phyloP scores from a whole-genome alignment of 2,329 filamentous ascomycete species.

The Sporothrix variecibatus region DNA sequence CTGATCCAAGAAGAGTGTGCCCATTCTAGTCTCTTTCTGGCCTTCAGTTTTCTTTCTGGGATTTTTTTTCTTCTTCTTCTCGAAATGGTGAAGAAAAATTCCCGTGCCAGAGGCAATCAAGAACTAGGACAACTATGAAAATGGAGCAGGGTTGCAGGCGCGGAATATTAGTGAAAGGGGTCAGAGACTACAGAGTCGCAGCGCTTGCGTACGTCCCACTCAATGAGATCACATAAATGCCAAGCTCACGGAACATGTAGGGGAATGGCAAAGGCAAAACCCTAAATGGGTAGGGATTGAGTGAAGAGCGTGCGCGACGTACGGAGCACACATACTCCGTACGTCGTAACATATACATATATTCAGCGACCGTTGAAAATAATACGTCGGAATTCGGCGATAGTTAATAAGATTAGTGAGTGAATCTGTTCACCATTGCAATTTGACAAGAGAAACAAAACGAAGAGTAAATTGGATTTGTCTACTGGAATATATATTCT shows the following conservation, averaged over 20 bases:
- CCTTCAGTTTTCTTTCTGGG: neutral
- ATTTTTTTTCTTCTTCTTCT: too few relatives aligned
- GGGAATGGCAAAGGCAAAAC: neutral
- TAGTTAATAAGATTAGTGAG: too few relatives aligned
- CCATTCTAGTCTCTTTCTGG: neutral
- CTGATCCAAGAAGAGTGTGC: neutral
- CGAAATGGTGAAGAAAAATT: neutral
- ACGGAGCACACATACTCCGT: too few relatives aligned
- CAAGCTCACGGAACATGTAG: neutral
- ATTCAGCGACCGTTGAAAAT: too few relatives aligned
- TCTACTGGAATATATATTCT: too few relatives aligned
- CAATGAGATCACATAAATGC: neutral
- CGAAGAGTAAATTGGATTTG: too few relatives aligned
- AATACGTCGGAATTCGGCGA: too few relatives aligned
- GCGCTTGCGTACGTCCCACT: neutral
- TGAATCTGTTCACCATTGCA: too few relatives aligned
- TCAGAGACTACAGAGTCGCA: neutral
- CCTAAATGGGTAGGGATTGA: neutral
- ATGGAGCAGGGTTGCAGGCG: neutral
- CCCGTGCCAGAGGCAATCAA: neutral
- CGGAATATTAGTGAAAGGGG: slow-evolving; percentile 7
- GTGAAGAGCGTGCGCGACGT: neutral
- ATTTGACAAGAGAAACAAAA: too few relatives aligned
- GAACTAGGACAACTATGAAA: neutral
- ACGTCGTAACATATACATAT: too few relatives aligned